These are phyloP conservation scores for Cladobotryum mycophilum DNA, from an alignment of 2,329 filamentous ascomycete species.

Conservation along the genomic window DNA sequence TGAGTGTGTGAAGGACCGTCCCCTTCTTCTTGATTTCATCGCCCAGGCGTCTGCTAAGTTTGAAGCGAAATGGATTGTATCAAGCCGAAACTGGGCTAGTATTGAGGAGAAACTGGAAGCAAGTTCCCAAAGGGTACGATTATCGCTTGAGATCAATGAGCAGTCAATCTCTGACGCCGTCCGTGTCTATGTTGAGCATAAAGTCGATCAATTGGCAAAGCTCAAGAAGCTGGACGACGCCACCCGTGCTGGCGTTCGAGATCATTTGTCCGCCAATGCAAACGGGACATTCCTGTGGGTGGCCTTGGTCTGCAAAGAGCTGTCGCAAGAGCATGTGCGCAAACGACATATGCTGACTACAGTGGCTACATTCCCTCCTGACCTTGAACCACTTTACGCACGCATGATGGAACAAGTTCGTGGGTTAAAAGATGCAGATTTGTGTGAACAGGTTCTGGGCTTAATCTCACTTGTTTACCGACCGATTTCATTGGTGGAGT, in stretches of 20 bases:
- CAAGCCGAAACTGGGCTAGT: slow-evolving; percentile 35
- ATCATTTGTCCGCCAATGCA: slow-evolving; percentile 21
- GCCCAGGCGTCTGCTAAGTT: slow-evolving; percentile 10
- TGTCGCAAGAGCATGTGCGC: background rate
- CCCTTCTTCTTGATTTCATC: background rate
- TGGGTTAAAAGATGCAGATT: slow-evolving; percentile 19
- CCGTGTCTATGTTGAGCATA: slow-evolving; percentile 28
- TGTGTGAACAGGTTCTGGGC: slow-evolving; percentile 29
- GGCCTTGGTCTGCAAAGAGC: slow-evolving; percentile 16
- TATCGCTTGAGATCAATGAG: slow-evolving; percentile 33
- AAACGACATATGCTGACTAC: too few species aligned
- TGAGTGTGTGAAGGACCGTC: slow-evolving; percentile 20
- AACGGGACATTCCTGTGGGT: slow-evolving; percentile 17
- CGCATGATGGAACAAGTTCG: slow-evolving; percentile 31
- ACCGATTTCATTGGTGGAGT: slow-evolving; percentile 30
- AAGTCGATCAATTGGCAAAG: slow-evolving; percentile 23
- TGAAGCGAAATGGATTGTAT: slow-evolving; percentile 35
- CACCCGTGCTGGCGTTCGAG: slow-evolving; percentile 6
- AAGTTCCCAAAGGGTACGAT: slow-evolving; percentile 14
- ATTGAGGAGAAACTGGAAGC: slow-evolving; percentile 29
- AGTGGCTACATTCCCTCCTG: slow-evolving; percentile 24
- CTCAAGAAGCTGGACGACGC: slow-evolving; percentile 10
- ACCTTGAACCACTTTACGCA: slow-evolving; percentile 30
- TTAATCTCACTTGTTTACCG: slow-evolving; percentile 24
- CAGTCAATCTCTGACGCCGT: slow-evolving; percentile 30